Percentiles rank a stretch among this genome's conserved stretches.
Conservation (phyloP, 1,284 basidiomycete genomes). For the Mycena sp. region DNA sequence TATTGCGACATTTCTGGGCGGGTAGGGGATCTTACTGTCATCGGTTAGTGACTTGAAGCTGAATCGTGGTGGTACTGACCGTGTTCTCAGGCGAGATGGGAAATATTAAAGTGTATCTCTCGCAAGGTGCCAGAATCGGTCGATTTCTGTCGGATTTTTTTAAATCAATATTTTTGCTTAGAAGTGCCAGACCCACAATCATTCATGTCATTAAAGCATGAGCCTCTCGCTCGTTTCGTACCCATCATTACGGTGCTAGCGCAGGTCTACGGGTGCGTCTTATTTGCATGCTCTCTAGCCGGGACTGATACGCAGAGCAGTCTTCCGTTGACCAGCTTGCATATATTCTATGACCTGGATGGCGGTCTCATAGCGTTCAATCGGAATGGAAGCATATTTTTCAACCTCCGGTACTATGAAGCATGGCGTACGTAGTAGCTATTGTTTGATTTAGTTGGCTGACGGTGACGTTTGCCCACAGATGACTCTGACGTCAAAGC, state of each 20-base stretch:
- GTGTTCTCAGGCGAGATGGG: constrained; percentile 63
- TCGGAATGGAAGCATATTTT: constrained; percentile 86
- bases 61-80: not conserved
- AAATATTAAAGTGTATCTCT: constrained; percentile 72
- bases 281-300: not conserved
- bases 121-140: constrained; percentile 61
- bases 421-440: constrained; percentile 83
- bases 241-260: constrained; percentile 66
- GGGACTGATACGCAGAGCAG: constrained; percentile 7
- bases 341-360: constrained; percentile 86
- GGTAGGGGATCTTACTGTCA: constrained; percentile 66
- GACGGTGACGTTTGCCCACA: constrained; percentile 38
- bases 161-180: constrained; percentile 37
- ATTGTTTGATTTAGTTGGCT: not conserved
- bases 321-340: constrained; percentile 75
- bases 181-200: constrained; percentile 62
- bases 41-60: constrained; percentile 55
- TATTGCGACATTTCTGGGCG: constrained; percentile 86
- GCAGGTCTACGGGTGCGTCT: constrained; percentile 57
- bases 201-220: constrained; percentile 62
- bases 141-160: not conserved
- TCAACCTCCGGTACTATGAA: constrained; percentile 89
- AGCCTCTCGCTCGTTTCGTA: constrained; percentile 74
- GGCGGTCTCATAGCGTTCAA: constrained; percentile 96
- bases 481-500: constrained; percentile 75